phyloP scores from a whole-genome alignment of 192 early-diverging fungal species.

The Mortierella claussenii region DNA sequence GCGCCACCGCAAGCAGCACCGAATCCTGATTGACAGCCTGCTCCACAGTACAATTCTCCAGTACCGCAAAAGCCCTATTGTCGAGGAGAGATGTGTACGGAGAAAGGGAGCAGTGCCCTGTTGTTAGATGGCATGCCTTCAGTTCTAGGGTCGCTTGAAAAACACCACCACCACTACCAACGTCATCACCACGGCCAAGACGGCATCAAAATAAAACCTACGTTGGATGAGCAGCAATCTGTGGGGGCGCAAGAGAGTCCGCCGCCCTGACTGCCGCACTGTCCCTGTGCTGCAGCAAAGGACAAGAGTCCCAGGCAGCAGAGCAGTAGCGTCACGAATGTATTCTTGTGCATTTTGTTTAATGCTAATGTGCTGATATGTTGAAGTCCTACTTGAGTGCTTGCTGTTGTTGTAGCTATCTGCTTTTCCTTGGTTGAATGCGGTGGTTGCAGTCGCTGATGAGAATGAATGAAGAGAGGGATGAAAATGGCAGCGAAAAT shows the following conservation, averaged over 20 bases:
- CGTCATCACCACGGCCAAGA: background rate
- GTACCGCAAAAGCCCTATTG: constrained; percentile 26
- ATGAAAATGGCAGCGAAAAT: too few species aligned
- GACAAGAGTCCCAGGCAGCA: constrained; percentile 24
- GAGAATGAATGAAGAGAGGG: background rate
- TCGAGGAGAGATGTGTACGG: background rate
- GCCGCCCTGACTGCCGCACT: constrained; percentile 5
- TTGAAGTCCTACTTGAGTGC: background rate
- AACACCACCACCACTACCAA: too few species aligned
- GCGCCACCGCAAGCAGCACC: constrained; percentile 3
- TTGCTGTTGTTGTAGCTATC: background rate
- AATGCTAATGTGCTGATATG: background rate
- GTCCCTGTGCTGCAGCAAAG: constrained; percentile 14
- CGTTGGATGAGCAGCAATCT: constrained; percentile 16
- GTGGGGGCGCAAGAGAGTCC: background rate
- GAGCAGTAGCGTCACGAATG: constrained; percentile 14
- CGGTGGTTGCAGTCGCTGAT: too few species aligned
- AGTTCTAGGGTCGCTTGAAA: too few species aligned
- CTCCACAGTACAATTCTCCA: constrained; percentile 16
- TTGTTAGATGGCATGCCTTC: background rate
- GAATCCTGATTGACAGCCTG: constrained; percentile 26
- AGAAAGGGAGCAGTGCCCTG: background rate
- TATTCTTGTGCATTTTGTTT: constrained; percentile 10
- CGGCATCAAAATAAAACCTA: constrained; percentile 6
- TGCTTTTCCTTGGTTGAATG: background rate